Percentiles rank a stretch among this genome's conserved stretches.
Conservation (phyloP, 2,329 filamentous ascomycete genomes). For the Coniochaeta sp. region DNA sequence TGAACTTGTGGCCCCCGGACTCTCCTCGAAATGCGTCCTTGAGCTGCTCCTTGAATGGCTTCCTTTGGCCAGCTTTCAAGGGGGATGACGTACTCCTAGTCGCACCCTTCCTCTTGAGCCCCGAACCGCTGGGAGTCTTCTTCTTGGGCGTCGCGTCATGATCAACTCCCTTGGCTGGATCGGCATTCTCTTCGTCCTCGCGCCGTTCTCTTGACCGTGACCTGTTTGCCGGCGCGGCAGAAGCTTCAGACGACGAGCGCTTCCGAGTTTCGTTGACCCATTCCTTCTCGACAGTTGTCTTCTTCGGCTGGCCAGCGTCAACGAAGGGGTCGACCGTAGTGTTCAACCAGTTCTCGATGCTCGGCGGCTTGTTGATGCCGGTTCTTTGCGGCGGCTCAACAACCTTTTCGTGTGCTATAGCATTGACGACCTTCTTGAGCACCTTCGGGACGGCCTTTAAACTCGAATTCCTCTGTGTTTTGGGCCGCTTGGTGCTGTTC, state of each 20-base stretch:
- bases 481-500: constrained; percentile 30
- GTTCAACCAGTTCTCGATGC: constrained; percentile 60
- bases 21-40: constrained; percentile 58
- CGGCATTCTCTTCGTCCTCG: constrained; percentile 9
- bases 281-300: constrained; percentile 26
- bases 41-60: constrained; percentile 49
- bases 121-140: constrained; percentile 25
- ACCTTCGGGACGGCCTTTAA: constrained; percentile 56
- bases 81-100: constrained; percentile 44
- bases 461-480: constrained; percentile 47
- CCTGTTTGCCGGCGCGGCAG: constrained; percentile 8
- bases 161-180: constrained; percentile 10
- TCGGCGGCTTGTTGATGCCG: constrained; percentile 50
- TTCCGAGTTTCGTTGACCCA: constrained; percentile 23
- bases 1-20: constrained; percentile 38
- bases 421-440: constrained; percentile 56
- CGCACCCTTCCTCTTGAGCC: constrained; percentile 49
- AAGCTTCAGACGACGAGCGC: constrained; percentile 17
- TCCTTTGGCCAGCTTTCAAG: constrained; percentile 37
- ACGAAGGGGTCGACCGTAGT: constrained; percentile 57
- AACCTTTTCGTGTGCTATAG: constrained; percentile 54
- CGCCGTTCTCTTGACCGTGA: constrained; percentile 1
- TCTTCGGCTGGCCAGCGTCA: constrained; percentile 30
- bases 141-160: constrained; percentile 18
- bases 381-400: constrained; percentile 46